Evolutionary conservation across 2,329 filamentous ascomycete species (phyloP), one percentile per base, ranked within the genome.

Genomic region (Aspergillus aculeatinus): DNA sequence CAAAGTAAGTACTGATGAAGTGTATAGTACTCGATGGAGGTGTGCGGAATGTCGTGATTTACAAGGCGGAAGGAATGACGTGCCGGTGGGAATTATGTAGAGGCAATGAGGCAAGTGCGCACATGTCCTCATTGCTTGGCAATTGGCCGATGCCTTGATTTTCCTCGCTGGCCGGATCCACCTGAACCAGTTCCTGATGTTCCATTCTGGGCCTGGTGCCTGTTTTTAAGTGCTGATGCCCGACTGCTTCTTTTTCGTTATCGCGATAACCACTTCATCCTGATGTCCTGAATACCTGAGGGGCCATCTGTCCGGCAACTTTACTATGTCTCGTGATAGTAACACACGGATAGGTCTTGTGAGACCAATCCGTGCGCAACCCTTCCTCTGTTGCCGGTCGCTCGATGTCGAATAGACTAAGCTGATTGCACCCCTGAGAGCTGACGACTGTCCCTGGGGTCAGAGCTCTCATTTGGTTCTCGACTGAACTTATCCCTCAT

Each of bases 91-190:
- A 55, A 33, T 27, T 10, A 29, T 16, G 27, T 44, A 44, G 39
- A 44, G 14, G 16, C 14, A 44, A n/a, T 44, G 14, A 7, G 44
- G 53, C 53, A 55, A 47, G 42, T 55, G 42, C 53, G 47, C 53
- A 48, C 53, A 55, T 55, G 52, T 19, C 42, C 53, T 44, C 39
- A 44, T 44, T 44, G 39, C 39, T 44, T 44, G n/a, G 39, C 39
- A 29, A 44, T 44, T 44, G 39, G 39, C 16, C 39, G 39, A 19
- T n/a, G 39, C 39, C 39, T 44, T 47, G 53, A 19, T n/a, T 48
- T 47, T 0, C 33, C 12, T 48, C 48, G 53, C 25, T 16, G 42
- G 27, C 5, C 42, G 42, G 25, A 29, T 44, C 44, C 42, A 29
- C 53, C 27, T 11, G n/a, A 27, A 23, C 27, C 53, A 9, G 52